These are phyloP conservation scores for Hortaea werneckii DNA, from an alignment of 2,329 filamentous ascomycete genomes.

Conservation along the genomic window DNA sequence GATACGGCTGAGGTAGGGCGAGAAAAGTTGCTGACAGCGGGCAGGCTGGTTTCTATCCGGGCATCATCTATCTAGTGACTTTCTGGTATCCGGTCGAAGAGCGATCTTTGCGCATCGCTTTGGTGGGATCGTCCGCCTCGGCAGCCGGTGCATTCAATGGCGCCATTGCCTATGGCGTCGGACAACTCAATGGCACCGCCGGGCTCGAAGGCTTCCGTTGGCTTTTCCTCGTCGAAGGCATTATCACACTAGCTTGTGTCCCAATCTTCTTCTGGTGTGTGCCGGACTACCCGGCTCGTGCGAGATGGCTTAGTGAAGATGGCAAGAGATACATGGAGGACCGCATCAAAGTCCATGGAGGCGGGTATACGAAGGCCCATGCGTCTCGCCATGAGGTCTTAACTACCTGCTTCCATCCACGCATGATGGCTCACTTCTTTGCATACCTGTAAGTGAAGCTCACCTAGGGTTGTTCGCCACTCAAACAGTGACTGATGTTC, in stretches of 20 bases:
- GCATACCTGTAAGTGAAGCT: too few relatives aligned
- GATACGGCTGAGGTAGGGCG: too few relatives aligned
- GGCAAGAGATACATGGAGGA: too few relatives aligned
- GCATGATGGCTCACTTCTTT: too few relatives aligned
- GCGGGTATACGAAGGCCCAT: too few relatives aligned
- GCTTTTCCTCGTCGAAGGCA: constrained; percentile 49
- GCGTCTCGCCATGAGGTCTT: too few relatives aligned
- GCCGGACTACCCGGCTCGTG: too few relatives aligned
- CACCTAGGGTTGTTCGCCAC: constrained; percentile 47
- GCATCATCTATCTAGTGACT: constrained; percentile 44
- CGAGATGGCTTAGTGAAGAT: too few relatives aligned
- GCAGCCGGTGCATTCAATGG: constrained; percentile 41
- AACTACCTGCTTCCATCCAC: too few relatives aligned
- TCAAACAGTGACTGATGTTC: constrained; percentile 7
- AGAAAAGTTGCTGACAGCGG: too few relatives aligned
- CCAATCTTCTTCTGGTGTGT: too few relatives aligned
- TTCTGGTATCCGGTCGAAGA: constrained; percentile 51
- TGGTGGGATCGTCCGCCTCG: constrained; percentile 35
- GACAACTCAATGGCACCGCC: background rate
- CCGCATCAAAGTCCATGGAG: too few relatives aligned
- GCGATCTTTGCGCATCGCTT: constrained; percentile 48
- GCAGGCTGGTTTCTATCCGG: constrained; percentile 26
- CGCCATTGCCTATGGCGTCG: constrained; percentile 39
- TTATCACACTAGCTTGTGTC: constrained; percentile 46
- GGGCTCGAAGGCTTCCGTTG: constrained; percentile 42